Evolutionary conservation across 2,329 filamentous ascomycete genomes (phyloP), one percentile per base, ranked within the genome.

Genomic region (Epichloe baconii): DNA sequence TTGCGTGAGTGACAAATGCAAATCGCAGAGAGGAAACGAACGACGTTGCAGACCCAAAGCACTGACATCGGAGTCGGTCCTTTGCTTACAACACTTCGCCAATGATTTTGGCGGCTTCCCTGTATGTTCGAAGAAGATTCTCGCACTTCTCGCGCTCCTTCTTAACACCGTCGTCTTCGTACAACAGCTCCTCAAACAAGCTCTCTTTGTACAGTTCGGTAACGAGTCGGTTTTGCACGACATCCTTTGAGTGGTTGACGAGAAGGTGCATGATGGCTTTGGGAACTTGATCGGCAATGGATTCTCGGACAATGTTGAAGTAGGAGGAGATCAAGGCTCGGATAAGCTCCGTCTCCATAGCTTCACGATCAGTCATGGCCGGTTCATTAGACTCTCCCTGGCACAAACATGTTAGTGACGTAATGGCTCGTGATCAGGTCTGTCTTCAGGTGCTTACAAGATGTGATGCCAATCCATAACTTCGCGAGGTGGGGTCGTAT

Each of bases 241-340:
- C 91, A 59, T 98, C 93, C 68, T 97, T 96, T 71, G 88, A 95
- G 73, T 96, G 88, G 70, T 98, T 98, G 64, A 98, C 93, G 36
- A 98, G 79, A 45, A 98, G 80, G 67, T 98, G 93, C 93, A 98
- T 98, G 59, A 98, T 86, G 5, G 93, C 93, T 72, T 98, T 98
- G 58, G 93, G 93, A 11, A 98, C 93, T 71, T 97, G 91, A 66
- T 98, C 93, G 44, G 91, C 91, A 61, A 96, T 95, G n/a, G 88
- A 91, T 70, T 98, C 93, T 56, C 93, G 87, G 45, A 98, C 93
- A 62, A 98, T 98, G 68, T 95, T 95, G 76, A 98, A 98, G 75
- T 98, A 98, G 1, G 90, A 96, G 35, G 88, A 95, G 66, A 98
- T 98, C 52, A 98, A 80, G 45, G 90, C 87, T 45, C 91, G 86